Percentiles rank a stretch among this genome's conserved stretches.
These are phyloP conservation scores for Neurospora sp. DNA, from an alignment of 495 filamentous ascomycete genomes.

Conservation along the genomic window DNA sequence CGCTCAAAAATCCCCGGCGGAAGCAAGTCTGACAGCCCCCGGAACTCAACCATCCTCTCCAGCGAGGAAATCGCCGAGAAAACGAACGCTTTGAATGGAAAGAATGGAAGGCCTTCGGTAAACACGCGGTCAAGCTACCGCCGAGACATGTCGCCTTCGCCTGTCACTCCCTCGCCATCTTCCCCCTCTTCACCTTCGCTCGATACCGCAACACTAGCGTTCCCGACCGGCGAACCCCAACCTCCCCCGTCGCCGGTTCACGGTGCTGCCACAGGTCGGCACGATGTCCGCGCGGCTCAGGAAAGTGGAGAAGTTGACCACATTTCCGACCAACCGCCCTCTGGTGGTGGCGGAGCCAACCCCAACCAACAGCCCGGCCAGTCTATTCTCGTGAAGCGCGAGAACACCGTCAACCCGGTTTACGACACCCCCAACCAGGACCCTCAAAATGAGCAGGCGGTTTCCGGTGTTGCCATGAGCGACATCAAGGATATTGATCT, in stretches of 20 bases:
- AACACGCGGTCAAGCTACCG: constrained; percentile 27
- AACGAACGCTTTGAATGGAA: constrained; percentile 61
- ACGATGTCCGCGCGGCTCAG: constrained; percentile 71
- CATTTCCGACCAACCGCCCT: constrained; percentile 86
- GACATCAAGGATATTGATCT: constrained; percentile 86
- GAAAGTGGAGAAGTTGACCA: constrained; percentile 85
- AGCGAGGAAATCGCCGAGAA: constrained; percentile 54
- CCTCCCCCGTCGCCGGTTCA: constrained; percentile 87
- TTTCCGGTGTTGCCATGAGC: constrained; percentile 47
- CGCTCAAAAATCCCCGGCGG: constrained; percentile 49
- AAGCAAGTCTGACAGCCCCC: constrained; percentile 66
- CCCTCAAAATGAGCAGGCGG: constrained; percentile 29
- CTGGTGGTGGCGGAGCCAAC: constrained; percentile 38
- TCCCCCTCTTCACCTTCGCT: constrained; percentile 30
- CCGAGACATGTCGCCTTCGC: constrained; percentile 29
- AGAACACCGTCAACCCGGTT: constrained; percentile 45
- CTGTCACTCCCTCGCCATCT: constrained; percentile 33
- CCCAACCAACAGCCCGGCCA: constrained; percentile 50
- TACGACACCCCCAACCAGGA: constrained; percentile 24
- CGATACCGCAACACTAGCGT: constrained; percentile 21
- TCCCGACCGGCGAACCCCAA: constrained; percentile 43
- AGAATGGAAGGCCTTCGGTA: constrained; percentile 39
- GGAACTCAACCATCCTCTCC: constrained; percentile 56
- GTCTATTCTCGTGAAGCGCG: constrained; percentile 77
- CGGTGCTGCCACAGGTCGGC: constrained; percentile 61